Base-by-base conservation (phyloP, 805 yeast species). In the Saccharomyces eubayanus region DNA sequence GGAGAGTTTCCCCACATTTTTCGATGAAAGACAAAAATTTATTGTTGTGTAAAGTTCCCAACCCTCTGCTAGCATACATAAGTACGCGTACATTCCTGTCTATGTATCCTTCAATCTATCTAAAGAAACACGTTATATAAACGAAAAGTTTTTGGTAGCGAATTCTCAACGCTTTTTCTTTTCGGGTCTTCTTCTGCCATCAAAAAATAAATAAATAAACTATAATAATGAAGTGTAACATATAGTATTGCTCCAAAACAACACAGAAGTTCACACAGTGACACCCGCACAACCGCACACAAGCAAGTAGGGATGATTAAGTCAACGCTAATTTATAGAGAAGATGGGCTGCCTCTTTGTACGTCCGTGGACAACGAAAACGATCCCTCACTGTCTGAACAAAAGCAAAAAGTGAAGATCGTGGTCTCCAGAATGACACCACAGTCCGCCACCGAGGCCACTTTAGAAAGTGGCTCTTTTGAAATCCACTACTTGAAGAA, bases 291-390 rank as follows among this genome's bases (percentile, higher is more conserved):
- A 36, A 24, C 6, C 3, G n/a, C 16, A n/a, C 43, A 16, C 43
- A 36, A 36, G 6, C 24, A 28, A 28, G 14, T 20, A 31, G 27
- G 16, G 30, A 82, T 84, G 89, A 86, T 84, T 58, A 77, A 77
- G 61, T 83, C 89, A 1, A 84, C 89, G 0, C 70, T 84, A 49
- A 80, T 84, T 21, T 83, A 80, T 65, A 74, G 89, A 62, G 79
- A 77, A 52, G 89, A 84, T 63, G 84, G 86, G 90, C 82, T 94
- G 50, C 98, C 99, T 29, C 76, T 92, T 53, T 83, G 95, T 55
- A 96, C 96, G 6, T 87, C 96, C 1, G 91, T 89, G 11, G 98
- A 92, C 66, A 88, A 85, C 58, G 90, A 87, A 57, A 76, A 78
- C 41, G 82, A 79, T 57, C 75, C 83, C 0, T 74, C 75, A 3